Percentiles rank a stretch among this genome's conserved stretches.
phyloP scores from a whole-genome alignment of 2,329 filamentous ascomycete species.

The Chrysoporthe cubensis region DNA sequence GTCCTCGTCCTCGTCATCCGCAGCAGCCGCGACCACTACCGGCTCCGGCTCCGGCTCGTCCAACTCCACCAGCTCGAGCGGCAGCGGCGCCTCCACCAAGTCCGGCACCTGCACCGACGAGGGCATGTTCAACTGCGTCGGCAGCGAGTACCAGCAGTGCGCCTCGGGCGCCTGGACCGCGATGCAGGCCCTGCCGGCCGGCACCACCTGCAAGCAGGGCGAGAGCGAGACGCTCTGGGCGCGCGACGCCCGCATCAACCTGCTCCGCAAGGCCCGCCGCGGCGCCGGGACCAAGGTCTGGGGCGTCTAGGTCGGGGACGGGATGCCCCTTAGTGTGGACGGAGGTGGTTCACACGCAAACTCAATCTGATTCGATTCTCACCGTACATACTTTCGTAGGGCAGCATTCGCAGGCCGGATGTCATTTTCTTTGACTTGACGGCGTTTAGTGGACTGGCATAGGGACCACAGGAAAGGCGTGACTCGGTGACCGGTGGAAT shows the following conservation, averaged over 20 bases:
- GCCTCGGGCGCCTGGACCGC: constrained; percentile 38
- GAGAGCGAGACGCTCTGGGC: constrained; percentile 24
- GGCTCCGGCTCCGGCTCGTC: constrained; percentile 17
- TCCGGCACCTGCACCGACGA: constrained; percentile 38
- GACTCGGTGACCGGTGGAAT: background rate
- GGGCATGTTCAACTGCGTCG: constrained; percentile 42
- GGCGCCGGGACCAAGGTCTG: background rate
- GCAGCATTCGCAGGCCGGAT: constrained; percentile 7
- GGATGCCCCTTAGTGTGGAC: background rate
- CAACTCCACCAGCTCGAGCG: constrained; percentile 16
- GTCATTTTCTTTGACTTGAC: background rate
- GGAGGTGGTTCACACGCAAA: no score
- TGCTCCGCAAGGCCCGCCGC: constrained; percentile 17
- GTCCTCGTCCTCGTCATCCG: constrained; percentile 8
- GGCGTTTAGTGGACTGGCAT: constrained; percentile 2
- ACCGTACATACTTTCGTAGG: constrained; percentile 11
- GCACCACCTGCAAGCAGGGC: constrained; percentile 37
- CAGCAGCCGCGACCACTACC: constrained; percentile 13
- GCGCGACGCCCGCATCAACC: background rate
- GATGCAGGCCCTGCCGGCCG: constrained; percentile 36
- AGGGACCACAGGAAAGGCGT: constrained; percentile 3
- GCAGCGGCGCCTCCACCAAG: constrained; percentile 26
- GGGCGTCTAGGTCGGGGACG: background rate
- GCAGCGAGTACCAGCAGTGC: constrained; percentile 40
- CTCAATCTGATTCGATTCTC: background rate